A percentile compares a stretch with the other conserved stretches of the same genome.
Conservation (phyloP, 1,284 basidiomycete species). For the Sporisorium iseilematis-ciliati region DNA sequence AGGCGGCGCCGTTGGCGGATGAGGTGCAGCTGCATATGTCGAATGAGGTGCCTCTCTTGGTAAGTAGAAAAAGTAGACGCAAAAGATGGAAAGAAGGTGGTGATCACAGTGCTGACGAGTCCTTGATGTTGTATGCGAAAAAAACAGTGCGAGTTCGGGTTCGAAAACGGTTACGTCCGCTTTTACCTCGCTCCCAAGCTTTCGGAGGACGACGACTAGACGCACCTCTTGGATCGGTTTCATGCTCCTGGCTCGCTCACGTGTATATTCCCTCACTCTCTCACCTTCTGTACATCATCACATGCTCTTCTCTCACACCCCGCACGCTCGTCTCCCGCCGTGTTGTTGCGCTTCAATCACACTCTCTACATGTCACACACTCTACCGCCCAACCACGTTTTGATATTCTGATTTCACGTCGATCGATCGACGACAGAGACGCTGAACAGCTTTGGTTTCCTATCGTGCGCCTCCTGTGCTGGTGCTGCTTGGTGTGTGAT, state of each 20-base stretch:
- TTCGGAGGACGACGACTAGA: slow-evolving; percentile 61
- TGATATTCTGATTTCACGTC: not conserved
- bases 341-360: too few species aligned
- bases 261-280: not conserved
- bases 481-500: slow-evolving; percentile 25
- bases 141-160: slow-evolving; percentile 84
- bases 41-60: slow-evolving; percentile 61
- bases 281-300: too few species aligned
- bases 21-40: slow-evolving; percentile 74
- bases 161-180: slow-evolving; percentile 77
- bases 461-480: not conserved
- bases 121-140: too few species aligned
- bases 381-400: not conserved
- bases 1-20: slow-evolving; percentile 82
- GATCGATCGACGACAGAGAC: slow-evolving; percentile 42
- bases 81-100: not conserved
- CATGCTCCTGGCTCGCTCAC: not conserved
- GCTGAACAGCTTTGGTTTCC: slow-evolving; percentile 29
- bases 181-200: slow-evolving; percentile 69
- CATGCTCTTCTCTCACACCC: too few species aligned
- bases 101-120: not conserved
- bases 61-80: too few species aligned
- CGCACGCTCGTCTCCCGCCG: too few species aligned
- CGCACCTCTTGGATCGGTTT: not conserved
- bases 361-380: too few species aligned